Conservation (phyloP, 257 asterid species). For the Gardenia jasminoides region DNA sequence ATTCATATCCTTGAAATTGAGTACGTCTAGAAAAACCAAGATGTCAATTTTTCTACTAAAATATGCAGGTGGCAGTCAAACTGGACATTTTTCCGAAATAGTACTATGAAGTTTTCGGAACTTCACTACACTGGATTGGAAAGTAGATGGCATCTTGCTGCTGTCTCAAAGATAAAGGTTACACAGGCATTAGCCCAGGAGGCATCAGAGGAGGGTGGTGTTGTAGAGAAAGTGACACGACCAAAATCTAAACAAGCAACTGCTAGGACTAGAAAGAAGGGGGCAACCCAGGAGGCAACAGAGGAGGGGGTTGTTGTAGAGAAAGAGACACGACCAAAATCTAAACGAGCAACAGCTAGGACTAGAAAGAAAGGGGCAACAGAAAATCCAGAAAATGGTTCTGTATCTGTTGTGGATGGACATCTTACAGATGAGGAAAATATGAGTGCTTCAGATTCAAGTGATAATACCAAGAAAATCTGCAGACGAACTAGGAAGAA, state of each 20-base stretch:
- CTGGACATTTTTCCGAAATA: constrained; percentile 34
- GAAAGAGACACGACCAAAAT: constrained; percentile 42
- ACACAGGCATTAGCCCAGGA: constrained; percentile 41
- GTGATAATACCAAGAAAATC: constrained; percentile 42
- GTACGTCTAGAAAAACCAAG: not conserved
- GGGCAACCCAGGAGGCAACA: constrained; percentile 32
- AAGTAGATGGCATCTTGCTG: constrained; percentile 42
- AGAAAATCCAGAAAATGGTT: constrained; percentile 36
- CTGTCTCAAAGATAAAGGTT: constrained; percentile 45
- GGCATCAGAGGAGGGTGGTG: constrained; percentile 39
- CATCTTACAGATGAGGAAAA: constrained; percentile 42
- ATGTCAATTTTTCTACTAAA: constrained; percentile 8
- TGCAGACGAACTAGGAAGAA: constrained; percentile 50
- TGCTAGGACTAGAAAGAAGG: constrained; percentile 50
- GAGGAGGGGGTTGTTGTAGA: constrained; percentile 44
- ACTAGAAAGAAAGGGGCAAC: constrained; percentile 42
- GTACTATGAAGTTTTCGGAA: constrained; percentile 34
- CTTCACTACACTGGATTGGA: constrained; percentile 43
- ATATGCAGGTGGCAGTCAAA: constrained; percentile 56
- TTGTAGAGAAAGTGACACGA: constrained; percentile 45
- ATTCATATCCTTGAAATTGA: too few species aligned
- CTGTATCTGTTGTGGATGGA: constrained; percentile 25
- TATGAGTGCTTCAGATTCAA: constrained; percentile 30
- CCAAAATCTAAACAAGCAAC: constrained; percentile 50
- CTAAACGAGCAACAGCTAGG: constrained; percentile 52